Evolutionary conservation across 208 protist species (phyloP).

Genomic region (Trypanosoma conorhini): DNA sequence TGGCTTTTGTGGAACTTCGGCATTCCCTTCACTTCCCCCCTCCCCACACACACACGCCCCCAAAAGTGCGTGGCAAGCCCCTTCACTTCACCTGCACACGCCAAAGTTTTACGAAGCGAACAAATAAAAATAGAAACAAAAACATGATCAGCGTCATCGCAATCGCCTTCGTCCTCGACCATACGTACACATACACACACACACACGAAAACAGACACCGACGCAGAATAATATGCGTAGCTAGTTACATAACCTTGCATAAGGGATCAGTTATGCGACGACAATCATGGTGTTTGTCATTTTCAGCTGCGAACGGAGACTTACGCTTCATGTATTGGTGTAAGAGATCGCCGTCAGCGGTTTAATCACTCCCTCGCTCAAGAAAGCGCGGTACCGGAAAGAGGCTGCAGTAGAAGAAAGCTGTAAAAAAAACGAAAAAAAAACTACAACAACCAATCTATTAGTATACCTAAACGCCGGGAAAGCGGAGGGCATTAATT

Average conservation of each 20-base stretch:
- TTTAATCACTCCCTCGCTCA: background rate
- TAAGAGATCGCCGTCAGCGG: background rate
- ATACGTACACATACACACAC: constrained; percentile 3
- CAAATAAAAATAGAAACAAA: constrained; percentile 5
- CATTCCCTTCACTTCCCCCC: constrained; percentile 5
- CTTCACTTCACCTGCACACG: background rate
- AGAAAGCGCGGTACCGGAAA: background rate
- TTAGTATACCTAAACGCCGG: background rate
- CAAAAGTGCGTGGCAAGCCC: background rate
- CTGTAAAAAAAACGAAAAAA: background rate
- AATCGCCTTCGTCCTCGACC: background rate
- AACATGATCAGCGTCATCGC: background rate
- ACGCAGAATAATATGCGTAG: constrained; percentile 15
- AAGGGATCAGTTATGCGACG: background rate
- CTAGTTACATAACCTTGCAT: constrained; percentile 1
- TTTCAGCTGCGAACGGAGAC: background rate
- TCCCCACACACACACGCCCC: no score
- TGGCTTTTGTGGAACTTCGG: constrained; percentile 14
- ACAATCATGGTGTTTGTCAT: background rate
- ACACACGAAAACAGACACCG: constrained; percentile 2
- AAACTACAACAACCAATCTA: background rate
- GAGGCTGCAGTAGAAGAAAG: background rate
- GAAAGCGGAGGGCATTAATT: background rate
- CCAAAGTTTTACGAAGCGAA: background rate
- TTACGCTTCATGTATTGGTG: background rate